Base-by-base conservation (phyloP, 1,284 basidiomycete species). In the Waitea zeae region DNA sequence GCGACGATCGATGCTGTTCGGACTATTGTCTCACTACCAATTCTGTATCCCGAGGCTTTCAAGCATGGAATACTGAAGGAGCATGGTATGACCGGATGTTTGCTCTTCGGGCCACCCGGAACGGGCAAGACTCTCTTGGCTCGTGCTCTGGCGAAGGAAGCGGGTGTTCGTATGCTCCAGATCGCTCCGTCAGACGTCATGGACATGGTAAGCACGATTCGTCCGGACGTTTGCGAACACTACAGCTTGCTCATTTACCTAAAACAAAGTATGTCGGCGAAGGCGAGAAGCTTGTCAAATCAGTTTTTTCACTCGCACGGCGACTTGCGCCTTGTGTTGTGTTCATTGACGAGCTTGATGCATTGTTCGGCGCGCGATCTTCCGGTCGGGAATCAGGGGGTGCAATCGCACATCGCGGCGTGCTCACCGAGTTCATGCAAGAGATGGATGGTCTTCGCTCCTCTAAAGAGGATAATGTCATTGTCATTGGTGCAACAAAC, bases 371-470 rank as follows among this genome's bases (percentile, higher is more conserved):
- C 19, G 87, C 89, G 18, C 77, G 92, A 17, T 73, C 77, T 44
- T 80, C 80, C 33, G 69, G 74, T 12, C 70, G 83, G 15, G 83
- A 87, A 40, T 75, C 76, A 36, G 87, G 84, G 4, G 77, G 86
- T 41, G 79, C 61, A 40, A 72, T 80, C 52, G 89, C 81, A 19
- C 89, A 87, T 54, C 70, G 83, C 42, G 77, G 79, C 17, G 70
- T 86, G 36, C 76, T 89, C 47, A 83, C 86, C 14, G 90, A 96
- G 51, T 92, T 97, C 52, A 96, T 97, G 92, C 90, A 96, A 51
- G 90, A 95, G 51, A 96, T 97, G 90, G 92, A 97, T 48, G 92
- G 92, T 2, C 57, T 93, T 38, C 86, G 72, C 48, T 70, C 78
- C 5, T 78, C 73, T 19, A 69, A 67, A 47, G 84, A 87, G 44